Evolutionary conservation across 2,329 filamentous ascomycete genomes (phyloP).

Genomic region (Balansia obtecta): DNA sequence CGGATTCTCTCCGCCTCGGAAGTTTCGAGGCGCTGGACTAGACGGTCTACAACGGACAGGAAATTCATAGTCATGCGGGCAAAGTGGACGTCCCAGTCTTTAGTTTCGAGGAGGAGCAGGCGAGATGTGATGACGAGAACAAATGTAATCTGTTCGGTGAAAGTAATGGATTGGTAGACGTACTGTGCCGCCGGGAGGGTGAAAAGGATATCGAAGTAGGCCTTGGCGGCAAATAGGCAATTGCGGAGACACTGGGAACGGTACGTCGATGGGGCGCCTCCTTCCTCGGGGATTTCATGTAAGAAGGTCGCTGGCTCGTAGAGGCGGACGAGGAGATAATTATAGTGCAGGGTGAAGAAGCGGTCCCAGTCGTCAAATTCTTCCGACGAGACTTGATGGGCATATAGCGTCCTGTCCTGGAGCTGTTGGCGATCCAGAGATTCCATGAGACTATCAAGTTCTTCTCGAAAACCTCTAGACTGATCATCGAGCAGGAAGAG

Average conservation of each 20-base stretch:
- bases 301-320: constrained; percentile 26
- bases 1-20: constrained; percentile 6
- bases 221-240: constrained; percentile 21
- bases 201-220: constrained; percentile 21
- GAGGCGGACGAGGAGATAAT: constrained; percentile 24
- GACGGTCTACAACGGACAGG: constrained; percentile 7
- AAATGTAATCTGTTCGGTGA: constrained; percentile 10
- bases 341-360: constrained; percentile 19
- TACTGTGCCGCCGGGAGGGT: constrained; percentile 15
- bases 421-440: constrained; percentile 15
- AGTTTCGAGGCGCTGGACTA: constrained; percentile 7
- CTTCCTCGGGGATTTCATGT: constrained; percentile 14
- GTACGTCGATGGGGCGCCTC: constrained; percentile 15
- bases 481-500: constrained; percentile 21
- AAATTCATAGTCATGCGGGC: constrained; percentile 11
- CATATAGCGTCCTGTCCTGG: constrained; percentile 1
- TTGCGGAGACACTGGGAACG: constrained; percentile 21
- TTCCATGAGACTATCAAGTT: constrained; percentile 21
- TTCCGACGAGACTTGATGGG: constrained; percentile 5
- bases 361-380: constrained; percentile 10
- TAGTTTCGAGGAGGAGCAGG: constrained; percentile 13
- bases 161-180: constrained; percentile 11
- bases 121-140: constrained; percentile 11
- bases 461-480: constrained; percentile 18
- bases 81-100: constrained; percentile 13